Percentiles rank a stretch among this genome's conserved stretches.
These are phyloP conservation scores for Bromus sterilis DNA, from an alignment of 176 grass and related monocot genomes.

Conservation along the genomic window DNA sequence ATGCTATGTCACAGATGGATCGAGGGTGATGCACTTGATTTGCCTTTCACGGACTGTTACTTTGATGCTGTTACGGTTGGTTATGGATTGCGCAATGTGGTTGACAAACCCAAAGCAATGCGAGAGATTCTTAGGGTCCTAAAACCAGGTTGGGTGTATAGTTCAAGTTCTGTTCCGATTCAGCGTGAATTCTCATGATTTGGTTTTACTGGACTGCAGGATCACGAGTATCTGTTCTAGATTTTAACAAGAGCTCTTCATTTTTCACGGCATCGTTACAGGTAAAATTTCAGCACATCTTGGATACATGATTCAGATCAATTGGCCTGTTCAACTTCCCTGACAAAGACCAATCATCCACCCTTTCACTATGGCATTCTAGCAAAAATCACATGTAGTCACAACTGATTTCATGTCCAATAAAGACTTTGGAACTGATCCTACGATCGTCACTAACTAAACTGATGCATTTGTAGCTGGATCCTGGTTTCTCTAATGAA, in stretches of 20 bases:
- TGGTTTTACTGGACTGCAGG: slow-evolving; percentile 31
- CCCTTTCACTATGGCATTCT: neutral
- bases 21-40: slow-evolving; percentile 79
- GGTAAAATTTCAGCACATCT: slow-evolving; percentile 28
- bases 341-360: neutral
- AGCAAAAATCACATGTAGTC: neutral
- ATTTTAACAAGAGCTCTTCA: slow-evolving; percentile 95
- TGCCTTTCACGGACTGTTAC: slow-evolving; percentile 56
- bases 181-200: neutral
- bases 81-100: slow-evolving; percentile 72
- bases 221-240: slow-evolving; percentile 80
- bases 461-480: too few species aligned
- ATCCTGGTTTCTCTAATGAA: too few species aligned
- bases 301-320: neutral
- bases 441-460: neutral
- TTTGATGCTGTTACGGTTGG: slow-evolving; percentile 79
- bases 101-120: slow-evolving; percentile 67
- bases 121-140: slow-evolving; percentile 69
- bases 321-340: neutral
- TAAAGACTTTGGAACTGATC: neutral
- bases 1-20: slow-evolving; percentile 58
- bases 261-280: slow-evolving; percentile 55
- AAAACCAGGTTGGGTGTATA: slow-evolving; percentile 49
- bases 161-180: neutral
- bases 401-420: neutral